These are phyloP conservation scores for Lecanicillium sp. DNA, from an alignment of 2,329 filamentous ascomycete species.

Conservation along the genomic window DNA sequence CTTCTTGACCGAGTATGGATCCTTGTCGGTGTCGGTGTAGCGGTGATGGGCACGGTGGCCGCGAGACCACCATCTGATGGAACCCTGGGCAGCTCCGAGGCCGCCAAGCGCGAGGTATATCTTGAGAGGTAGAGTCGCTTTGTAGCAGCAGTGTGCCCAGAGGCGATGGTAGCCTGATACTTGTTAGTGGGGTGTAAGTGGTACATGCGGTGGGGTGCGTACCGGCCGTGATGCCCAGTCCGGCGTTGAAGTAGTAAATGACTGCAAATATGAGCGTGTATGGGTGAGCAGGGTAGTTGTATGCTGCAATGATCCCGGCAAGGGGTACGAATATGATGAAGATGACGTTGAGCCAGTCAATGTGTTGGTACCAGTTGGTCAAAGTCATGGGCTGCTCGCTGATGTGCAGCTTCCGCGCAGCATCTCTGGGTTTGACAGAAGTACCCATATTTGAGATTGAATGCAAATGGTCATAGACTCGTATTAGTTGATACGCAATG, in stretches of 20 bases:
- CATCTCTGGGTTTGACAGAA: not conserved
- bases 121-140: conserved; percentile 62
- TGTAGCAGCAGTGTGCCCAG: conserved; percentile 75
- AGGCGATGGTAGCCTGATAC: conserved; percentile 46
- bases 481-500: no score
- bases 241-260: conserved; percentile 69
- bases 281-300: conserved; percentile 60
- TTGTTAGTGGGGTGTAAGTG: not conserved
- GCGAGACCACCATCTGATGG: conserved; percentile 73
- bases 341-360: conserved; percentile 86
- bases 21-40: conserved; percentile 80
- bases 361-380: conserved; percentile 82
- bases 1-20: conserved; percentile 77
- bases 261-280: conserved; percentile 66
- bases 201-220: conserved; percentile 21
- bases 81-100: conserved; percentile 71
- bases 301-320: conserved; percentile 63
- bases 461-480: no score
- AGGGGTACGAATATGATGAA: conserved; percentile 75
- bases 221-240: conserved; percentile 67
- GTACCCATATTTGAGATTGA: not conserved
- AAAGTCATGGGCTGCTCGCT: conserved; percentile 73
- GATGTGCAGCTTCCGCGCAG: conserved; percentile 53
- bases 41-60: conserved; percentile 77
- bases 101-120: conserved; percentile 70